Base-by-base conservation (phyloP, 768 basidiomycete genomes). In the Lentinula boryana region DNA sequence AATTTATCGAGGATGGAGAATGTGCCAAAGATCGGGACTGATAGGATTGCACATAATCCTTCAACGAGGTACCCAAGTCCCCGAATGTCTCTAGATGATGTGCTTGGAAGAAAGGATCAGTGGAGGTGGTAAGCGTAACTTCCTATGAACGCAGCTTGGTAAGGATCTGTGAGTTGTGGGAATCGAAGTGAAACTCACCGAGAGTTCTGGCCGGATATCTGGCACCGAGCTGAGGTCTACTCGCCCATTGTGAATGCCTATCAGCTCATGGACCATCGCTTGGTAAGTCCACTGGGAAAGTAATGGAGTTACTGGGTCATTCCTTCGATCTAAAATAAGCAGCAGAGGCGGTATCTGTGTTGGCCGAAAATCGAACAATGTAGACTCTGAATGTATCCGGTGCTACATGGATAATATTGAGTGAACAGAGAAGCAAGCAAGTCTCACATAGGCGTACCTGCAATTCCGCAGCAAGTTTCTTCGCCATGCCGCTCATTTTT, bases 251-350 rank as follows among this genome's bases (percentile, higher is more conserved):
- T 91, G 87, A 50, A 99, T 97, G 2, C 91, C 89, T 6, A 98
- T 75, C 13, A 97, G 78, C 70, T 98, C 97, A 68, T 99, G 97
- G 0, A 98, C 97, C 95, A 98, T 98, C 1, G 96, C 97, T 71
- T 98, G 96, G 75, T 98, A 98, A 27, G 97, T 98, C 97, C 97
- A 98, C 73, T 98, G 97, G 2, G 93, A 93, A 33, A 98, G 80
- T 40, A 98, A 75, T 4, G 97, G 97, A 0, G 97, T 98, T 5
- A 98, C 93, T 2, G 97, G 97, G 68, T 99, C 97, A 72, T 97
- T 98, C 64, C 96, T 80, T 63, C 97, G 84, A 74, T 99, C 97
- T 59, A 99, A 81, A 64, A 99, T 92, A 55, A 99, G 80, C 36
- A 99, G 77, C 48, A 98, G 69, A 6, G 97, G 97, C 2, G 93